Evolutionary conservation across 1,139 yeast species (phyloP).

Genomic region (Saccharomycopsis hybrid): DNA sequence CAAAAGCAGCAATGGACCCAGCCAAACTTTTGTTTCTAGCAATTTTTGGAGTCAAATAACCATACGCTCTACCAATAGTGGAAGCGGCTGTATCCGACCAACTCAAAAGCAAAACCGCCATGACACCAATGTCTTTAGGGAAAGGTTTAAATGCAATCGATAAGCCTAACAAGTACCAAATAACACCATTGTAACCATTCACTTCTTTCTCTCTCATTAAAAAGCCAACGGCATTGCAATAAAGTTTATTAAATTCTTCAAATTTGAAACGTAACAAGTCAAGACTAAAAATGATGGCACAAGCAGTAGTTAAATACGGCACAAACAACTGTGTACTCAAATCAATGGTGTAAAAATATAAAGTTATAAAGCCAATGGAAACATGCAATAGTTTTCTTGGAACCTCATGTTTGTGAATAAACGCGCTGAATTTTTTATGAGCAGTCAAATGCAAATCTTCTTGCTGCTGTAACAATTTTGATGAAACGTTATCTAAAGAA

Average conservation of each 20-base stretch:
- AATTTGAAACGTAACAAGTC: constrained; percentile 65
- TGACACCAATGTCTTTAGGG: constrained; percentile 74
- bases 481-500: background rate
- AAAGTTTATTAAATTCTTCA: constrained; percentile 52
- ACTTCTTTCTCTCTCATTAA: constrained; percentile 80
- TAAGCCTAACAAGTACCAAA: constrained; percentile 79
- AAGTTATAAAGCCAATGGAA: constrained; percentile 75
- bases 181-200: constrained; percentile 67
- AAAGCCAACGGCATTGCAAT: constrained; percentile 65
- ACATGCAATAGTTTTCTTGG: constrained; percentile 85
- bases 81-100: constrained; percentile 99
- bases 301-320: constrained; percentile 49
- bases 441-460: constrained; percentile 22
- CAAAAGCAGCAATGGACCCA: constrained; percentile 81
- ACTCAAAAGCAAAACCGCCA: constrained; percentile 73
- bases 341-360: constrained; percentile 65
- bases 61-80: constrained; percentile 79
- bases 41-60: constrained; percentile 75
- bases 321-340: constrained; percentile 49
- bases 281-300: constrained; percentile 49
- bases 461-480: background rate
- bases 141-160: constrained; percentile 59
- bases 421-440: constrained; percentile 39
- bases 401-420: constrained; percentile 72
- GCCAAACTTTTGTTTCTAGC: constrained; percentile 75